Conservation (phyloP, 257 asterid genomes). For the Thymus quinquecostatus region DNA sequence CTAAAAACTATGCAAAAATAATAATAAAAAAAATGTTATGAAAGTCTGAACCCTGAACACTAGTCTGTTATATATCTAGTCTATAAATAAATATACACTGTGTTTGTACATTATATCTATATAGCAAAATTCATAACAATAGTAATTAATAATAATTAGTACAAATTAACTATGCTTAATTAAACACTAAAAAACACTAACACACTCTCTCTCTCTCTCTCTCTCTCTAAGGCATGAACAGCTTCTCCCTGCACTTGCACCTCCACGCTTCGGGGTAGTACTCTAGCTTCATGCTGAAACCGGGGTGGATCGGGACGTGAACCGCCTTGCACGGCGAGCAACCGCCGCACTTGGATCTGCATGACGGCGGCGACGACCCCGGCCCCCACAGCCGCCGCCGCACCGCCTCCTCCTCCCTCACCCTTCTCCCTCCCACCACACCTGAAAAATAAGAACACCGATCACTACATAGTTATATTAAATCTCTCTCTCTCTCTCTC, state of each 20-base stretch:
- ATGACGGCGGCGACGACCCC: constrained; percentile 80
- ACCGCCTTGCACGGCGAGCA: constrained; percentile 76
- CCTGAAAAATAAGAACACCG: too few relatives aligned
- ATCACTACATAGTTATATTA: too few relatives aligned
- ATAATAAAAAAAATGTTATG: not conserved
- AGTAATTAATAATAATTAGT: not conserved
- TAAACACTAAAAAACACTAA: not conserved
- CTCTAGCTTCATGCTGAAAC: constrained; percentile 59
- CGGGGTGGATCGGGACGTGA: constrained; percentile 75
- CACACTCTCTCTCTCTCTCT: not conserved
- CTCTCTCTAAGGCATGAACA: constrained; percentile 59
- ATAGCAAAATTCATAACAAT: constrained; percentile 28
- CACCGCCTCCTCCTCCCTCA: constrained; percentile 29
- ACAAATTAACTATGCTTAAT: not conserved
- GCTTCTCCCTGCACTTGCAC: constrained; percentile 71
- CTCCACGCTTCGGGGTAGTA: constrained; percentile 94
- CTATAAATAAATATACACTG: constrained; percentile 1
- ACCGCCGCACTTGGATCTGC: constrained; percentile 79
- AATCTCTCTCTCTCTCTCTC: too few relatives aligned
- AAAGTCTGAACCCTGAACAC: constrained; percentile 29
- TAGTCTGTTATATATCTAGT: constrained; percentile 28
- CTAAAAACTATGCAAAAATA: constrained; percentile 13
- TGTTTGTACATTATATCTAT: constrained; percentile 25
- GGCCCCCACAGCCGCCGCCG: constrained; percentile 57
- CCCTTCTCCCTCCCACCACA: constrained; percentile 36